Evolutionary conservation across 176 grass and related monocot species (phyloP).

Genomic region (Triticum urartu): DNA sequence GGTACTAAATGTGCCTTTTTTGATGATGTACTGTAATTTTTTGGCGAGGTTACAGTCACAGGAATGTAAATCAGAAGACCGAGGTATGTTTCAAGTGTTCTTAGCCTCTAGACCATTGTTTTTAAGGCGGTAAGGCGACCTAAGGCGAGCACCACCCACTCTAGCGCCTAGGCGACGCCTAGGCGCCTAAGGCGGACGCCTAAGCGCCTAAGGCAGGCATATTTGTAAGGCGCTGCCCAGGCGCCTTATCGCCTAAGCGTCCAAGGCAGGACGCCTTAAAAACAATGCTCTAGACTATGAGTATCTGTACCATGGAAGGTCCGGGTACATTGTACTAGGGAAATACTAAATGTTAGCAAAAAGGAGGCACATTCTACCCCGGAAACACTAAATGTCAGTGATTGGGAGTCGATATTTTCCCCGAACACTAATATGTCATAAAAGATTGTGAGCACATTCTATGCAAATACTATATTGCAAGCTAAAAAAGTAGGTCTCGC

Average conservation of each 20-base stretch:
- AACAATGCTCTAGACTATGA: neutral
- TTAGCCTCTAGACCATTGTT: neutral
- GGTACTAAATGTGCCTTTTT: conserved; percentile 29
- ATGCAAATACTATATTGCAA: neutral
- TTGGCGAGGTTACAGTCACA: conserved; percentile 21
- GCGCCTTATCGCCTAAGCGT: too few relatives aligned
- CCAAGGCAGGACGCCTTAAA: too few relatives aligned
- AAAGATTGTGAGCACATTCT: neutral
- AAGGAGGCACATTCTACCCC: neutral
- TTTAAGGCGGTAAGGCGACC: too few relatives aligned
- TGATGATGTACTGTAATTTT: conserved; percentile 30
- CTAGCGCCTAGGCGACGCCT: too few relatives aligned
- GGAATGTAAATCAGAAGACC: neutral
- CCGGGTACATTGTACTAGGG: neutral
- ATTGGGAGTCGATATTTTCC: neutral
- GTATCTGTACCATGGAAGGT: neutral
- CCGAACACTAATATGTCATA: neutral
- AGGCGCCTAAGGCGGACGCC: too few relatives aligned
- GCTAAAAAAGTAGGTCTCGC: conserved; percentile 15
- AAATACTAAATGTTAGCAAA: neutral
- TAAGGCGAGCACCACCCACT: too few relatives aligned
- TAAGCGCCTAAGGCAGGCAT: too few relatives aligned
- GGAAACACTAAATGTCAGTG: neutral
- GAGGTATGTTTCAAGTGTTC: conserved; percentile 35
- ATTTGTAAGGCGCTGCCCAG: too few relatives aligned